Conservation (phyloP, 2,329 filamentous ascomycete genomes). For the Chalaropsis ovoidea region DNA sequence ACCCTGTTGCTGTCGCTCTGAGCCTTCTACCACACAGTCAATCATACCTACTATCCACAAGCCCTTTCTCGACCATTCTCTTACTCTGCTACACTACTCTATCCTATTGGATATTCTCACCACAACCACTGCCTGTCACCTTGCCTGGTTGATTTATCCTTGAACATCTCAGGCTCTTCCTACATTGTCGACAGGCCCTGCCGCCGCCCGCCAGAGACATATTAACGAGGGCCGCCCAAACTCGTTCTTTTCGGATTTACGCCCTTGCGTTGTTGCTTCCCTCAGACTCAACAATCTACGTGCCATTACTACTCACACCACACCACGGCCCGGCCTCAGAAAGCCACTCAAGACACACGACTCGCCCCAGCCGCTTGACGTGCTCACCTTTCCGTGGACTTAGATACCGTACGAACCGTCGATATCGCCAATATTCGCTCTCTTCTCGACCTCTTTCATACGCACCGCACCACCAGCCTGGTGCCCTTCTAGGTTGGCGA, state of each 20-base stretch:
- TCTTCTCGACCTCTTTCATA: neutral
- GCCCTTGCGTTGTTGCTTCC: conserved; percentile 4
- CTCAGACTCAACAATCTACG: neutral
- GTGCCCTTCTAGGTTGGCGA: neutral
- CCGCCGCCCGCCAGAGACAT: neutral
- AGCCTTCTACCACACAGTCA: neutral
- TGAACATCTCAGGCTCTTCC: neutral
- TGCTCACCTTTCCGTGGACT: no score
- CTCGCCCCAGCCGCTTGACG: no score
- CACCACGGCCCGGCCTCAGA: neutral
- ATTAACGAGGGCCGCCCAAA: neutral
- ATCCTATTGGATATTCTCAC: neutral
- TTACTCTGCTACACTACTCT: neutral
- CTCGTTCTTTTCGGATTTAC: neutral
- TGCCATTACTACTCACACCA: neutral
- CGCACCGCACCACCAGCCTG: neutral
- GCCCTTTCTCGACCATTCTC: neutral
- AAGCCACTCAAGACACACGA: neutral
- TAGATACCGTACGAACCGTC: no score
- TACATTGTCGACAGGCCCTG: neutral
- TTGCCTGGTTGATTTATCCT: neutral
- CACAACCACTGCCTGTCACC: no score
- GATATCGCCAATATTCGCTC: neutral
- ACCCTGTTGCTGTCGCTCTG: neutral
- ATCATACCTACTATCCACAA: neutral